Conservation (phyloP, 495 filamentous ascomycete species). For the Aspergillus baeticus region DNA sequence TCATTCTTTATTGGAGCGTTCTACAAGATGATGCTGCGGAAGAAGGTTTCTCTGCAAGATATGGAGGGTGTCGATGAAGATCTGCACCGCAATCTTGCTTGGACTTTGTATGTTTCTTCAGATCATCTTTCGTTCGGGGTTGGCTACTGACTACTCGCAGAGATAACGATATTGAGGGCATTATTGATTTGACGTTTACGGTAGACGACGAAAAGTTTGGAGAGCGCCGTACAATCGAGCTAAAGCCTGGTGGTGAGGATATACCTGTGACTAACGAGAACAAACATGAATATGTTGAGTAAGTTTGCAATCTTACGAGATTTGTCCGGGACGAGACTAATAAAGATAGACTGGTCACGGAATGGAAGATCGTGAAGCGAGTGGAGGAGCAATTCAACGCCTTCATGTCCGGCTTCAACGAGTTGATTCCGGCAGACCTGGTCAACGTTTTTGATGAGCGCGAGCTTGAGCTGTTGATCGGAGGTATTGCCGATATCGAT, state of each 20-base stretch:
- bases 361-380: conserved; percentile 98
- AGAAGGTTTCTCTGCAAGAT: conserved; percentile 85
- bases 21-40: conserved; percentile 99
- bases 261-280: conserved; percentile 97
- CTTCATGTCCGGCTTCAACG: conserved; percentile 95
- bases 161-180: conserved; percentile 92
- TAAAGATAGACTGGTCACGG: conserved; percentile 72
- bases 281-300: conserved; percentile 93
- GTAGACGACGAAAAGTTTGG: conserved; percentile 98
- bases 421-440: conserved; percentile 92
- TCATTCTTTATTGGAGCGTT: conserved; percentile 99
- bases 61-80: conserved; percentile 99
- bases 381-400: conserved; percentile 98
- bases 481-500: conserved; percentile 98
- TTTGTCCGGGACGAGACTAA: background rate
- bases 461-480: conserved; percentile 93
- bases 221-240: conserved; percentile 84
- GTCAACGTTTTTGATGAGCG: conserved; percentile 99
- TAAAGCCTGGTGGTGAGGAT: conserved; percentile 86
- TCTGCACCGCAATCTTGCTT: conserved; percentile 90
- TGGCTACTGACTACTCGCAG: conserved; percentile 30
- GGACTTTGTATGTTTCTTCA: conserved; percentile 69
- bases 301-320: conserved; percentile 31
- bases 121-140: background rate
- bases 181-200: conserved; percentile 90